phyloP scores from a whole-genome alignment of 305 asterid genomes.

The Nicotiana rustica region DNA sequence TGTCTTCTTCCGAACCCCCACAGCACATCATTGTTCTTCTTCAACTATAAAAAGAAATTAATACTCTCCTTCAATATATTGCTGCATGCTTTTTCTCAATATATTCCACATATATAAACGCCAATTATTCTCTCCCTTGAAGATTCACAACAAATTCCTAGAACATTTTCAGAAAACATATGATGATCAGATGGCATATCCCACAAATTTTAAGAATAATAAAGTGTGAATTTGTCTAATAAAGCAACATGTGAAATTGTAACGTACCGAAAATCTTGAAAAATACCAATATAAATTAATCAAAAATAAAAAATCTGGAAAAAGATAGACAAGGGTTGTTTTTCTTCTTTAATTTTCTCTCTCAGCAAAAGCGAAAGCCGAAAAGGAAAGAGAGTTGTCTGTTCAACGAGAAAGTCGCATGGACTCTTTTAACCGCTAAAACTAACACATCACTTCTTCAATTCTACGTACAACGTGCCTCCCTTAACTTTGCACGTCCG shows the following conservation, averaged over 20 bases:
- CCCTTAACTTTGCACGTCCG: constrained; percentile 51
- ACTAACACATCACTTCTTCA: constrained; percentile 21
- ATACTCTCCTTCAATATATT: too few species aligned
- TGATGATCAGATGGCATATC: too few species aligned
- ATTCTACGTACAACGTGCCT: constrained; percentile 44
- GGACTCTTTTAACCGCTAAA: constrained; percentile 43
- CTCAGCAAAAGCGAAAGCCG: too few species aligned
- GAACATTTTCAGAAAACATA: neutral
- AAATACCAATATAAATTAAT: constrained; percentile 37
- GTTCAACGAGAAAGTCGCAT: constrained; percentile 56
- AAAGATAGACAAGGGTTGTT: constrained; percentile 29
- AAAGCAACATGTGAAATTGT: neutral
- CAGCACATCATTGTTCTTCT: constrained; percentile 71
- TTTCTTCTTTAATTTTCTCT: too few species aligned
- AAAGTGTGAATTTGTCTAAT: neutral
- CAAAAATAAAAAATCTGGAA: constrained; percentile 31
- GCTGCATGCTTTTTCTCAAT: neutral
- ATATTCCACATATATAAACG: neutral
- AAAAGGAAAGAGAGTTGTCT: constrained; percentile 32
- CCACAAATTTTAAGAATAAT: neutral
- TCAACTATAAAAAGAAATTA: neutral
- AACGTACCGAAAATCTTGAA: constrained; percentile 36
- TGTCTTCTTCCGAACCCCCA: constrained; percentile 81
- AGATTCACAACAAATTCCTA: constrained; percentile 18
- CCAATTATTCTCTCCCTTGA: neutral